Conservation (phyloP, 2,329 filamentous ascomycete genomes). For the Ophiostoma piceae region DNA sequence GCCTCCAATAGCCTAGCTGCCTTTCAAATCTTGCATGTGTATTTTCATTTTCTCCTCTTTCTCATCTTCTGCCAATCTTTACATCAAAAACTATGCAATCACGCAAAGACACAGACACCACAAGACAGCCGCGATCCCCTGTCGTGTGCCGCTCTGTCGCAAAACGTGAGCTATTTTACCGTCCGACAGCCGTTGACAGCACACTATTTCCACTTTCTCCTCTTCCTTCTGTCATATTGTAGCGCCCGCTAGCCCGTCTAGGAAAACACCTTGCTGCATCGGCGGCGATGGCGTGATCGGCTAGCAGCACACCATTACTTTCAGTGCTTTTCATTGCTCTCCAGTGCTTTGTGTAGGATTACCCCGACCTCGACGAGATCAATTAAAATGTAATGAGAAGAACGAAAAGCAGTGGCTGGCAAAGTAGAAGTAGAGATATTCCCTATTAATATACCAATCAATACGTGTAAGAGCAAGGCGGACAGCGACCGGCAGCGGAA, state of each 20-base stretch:
- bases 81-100: not conserved
- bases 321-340: not conserved
- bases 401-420: not conserved
- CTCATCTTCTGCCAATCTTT: not conserved
- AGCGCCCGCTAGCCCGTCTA: not conserved
- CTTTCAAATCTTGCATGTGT: not conserved
- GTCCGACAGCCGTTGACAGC: not conserved
- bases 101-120: not conserved
- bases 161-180: not conserved
- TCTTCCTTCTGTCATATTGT: not conserved
- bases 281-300: slow-evolving; percentile 11
- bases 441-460: no score
- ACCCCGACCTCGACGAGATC: not conserved
- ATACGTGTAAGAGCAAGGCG: slow-evolving; percentile 4
- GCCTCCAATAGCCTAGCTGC: not conserved
- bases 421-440: not conserved
- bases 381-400: not conserved
- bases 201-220: not conserved
- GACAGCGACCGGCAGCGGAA: not conserved
- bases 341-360: not conserved
- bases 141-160: not conserved
- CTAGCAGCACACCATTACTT: slow-evolving; percentile 8
- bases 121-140: not conserved
- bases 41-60: not conserved
- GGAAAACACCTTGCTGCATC: slow-evolving; percentile 11